Base-by-base conservation (phyloP, 129 eudicot genomes). In the Apium graveolens region DNA sequence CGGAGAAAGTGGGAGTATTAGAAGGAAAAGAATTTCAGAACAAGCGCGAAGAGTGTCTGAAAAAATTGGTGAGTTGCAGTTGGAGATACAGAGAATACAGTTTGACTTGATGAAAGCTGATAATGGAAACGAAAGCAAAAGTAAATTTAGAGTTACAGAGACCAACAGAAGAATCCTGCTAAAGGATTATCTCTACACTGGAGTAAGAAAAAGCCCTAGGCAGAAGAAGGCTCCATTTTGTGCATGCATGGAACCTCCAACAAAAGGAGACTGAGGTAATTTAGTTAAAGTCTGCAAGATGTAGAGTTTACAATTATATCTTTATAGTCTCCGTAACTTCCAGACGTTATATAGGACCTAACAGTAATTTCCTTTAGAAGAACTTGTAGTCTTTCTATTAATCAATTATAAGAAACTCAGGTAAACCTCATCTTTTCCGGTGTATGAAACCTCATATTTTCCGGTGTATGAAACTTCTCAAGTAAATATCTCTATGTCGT, bases 81-180 rank as follows among this genome's bases (percentile, higher is more conserved):
- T 96, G 76, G 97, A 92, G 83, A 86, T 96, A 32, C 99, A 96
- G 80, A 96, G 86, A 84, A 78, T 96, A 55, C 97, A 96, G 86
- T 90, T 92, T 79, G 89, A 85, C 78, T 73, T 96, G 82, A 51
- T 92, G 87, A 96, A 96, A 76, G 79, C 89, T 9, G 94, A 90
- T 9, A 90, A 83, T 72, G 97, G 82, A 32, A 86, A 75, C 1
- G 90, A 85, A 12, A 48, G 84, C 73, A 88, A 80, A 72, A 92
- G 85, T 29, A 86, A 80, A 71, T 45, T 65, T 26, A 80, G 84
- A 66, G 66, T 86, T 48, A 34, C 88, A 1, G 98, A 91, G 45
- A 11, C 88, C 3, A 90, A 83, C 45, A 84, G 93, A 76, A 86
- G 96, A 38, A 89, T 95, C 44, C 85, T 88, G 17, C 86, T 95